Conservation (phyloP, 1,284 basidiomycete species). For the Ustanciosporium gigantosporum region DNA sequence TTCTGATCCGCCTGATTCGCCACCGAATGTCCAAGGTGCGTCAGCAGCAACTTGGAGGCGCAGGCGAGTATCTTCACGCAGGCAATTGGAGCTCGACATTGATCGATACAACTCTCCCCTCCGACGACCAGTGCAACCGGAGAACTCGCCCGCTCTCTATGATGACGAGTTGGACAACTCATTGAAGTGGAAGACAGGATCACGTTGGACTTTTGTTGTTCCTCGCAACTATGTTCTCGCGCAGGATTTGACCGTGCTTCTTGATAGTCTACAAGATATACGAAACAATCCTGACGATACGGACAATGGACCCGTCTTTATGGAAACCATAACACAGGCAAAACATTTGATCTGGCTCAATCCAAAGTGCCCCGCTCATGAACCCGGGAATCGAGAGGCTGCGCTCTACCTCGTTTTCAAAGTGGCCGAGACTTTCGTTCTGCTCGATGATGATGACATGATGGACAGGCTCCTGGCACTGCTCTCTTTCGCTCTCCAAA, state of each 20-base stretch:
- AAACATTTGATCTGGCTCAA: slow-evolving; percentile 18
- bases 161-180: slow-evolving; percentile 24
- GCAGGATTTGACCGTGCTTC: slow-evolving; percentile 22
- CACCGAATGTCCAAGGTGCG: no score
- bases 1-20: no score
- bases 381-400: slow-evolving; percentile 4
- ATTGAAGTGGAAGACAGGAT: slow-evolving; percentile 17
- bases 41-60: no score
- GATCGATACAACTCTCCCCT: slow-evolving; percentile 16
- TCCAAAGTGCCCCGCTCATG: no score
- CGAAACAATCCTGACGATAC: slow-evolving; percentile 8
- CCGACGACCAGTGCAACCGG: slow-evolving; percentile 11
- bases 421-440: slow-evolving; percentile 22
- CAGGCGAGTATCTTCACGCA: no score
- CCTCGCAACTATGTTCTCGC: slow-evolving; percentile 14
- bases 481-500: slow-evolving; percentile 6
- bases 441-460: slow-evolving; percentile 16
- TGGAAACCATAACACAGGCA: slow-evolving; percentile 16
- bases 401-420: slow-evolving; percentile 23
- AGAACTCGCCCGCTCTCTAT: slow-evolving; percentile 22
- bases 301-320: slow-evolving; percentile 3
- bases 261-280: slow-evolving; percentile 28
- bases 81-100: slow-evolving; percentile 34
- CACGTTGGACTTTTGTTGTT: slow-evolving; percentile 4
- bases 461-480: slow-evolving; percentile 21